Percentiles rank a stretch among this genome's conserved stretches.
Evolutionary conservation across 1,284 basidiomycete genomes (phyloP).

Genomic region (Apiotrichum brassicae): DNA sequence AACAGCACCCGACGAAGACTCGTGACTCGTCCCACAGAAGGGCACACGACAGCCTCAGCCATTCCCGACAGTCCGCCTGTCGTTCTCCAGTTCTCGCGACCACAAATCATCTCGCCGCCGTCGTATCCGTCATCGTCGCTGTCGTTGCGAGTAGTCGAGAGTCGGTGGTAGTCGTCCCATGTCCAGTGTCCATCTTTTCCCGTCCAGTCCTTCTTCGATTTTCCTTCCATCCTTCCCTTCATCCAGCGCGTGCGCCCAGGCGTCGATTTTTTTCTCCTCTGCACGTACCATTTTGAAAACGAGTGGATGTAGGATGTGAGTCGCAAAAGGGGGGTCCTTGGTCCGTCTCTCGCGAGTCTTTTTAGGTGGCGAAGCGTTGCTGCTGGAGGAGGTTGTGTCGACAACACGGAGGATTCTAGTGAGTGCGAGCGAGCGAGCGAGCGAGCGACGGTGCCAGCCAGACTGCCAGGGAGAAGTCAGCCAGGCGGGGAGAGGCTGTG

Average conservation of each 20-base stretch:
- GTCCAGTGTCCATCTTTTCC: neutral
- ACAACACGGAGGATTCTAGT: neutral
- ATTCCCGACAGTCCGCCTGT: too few species aligned
- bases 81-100: too few species aligned
- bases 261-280: neutral
- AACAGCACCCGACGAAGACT: too few species aligned
- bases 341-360: conserved; percentile 6
- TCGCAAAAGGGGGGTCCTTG: neutral
- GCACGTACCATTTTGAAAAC: conserved; percentile 27
- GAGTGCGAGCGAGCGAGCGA: neutral
- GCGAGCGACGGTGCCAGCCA: neutral
- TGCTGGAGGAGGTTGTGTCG: neutral
- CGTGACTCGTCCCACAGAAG: too few species aligned
- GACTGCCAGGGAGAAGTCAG: neutral
- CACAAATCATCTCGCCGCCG: neutral
- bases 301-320: conserved; percentile 3
- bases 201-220: neutral
- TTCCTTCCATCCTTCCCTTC: neutral
- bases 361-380: conserved; percentile 2
- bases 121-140: neutral
- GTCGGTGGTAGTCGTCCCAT: neutral
- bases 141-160: neutral
- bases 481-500: neutral
- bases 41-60: too few species aligned
- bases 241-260: neutral